phyloP scores from a whole-genome alignment of 1,284 basidiomycete species.

The Rhodotorula sp. region DNA sequence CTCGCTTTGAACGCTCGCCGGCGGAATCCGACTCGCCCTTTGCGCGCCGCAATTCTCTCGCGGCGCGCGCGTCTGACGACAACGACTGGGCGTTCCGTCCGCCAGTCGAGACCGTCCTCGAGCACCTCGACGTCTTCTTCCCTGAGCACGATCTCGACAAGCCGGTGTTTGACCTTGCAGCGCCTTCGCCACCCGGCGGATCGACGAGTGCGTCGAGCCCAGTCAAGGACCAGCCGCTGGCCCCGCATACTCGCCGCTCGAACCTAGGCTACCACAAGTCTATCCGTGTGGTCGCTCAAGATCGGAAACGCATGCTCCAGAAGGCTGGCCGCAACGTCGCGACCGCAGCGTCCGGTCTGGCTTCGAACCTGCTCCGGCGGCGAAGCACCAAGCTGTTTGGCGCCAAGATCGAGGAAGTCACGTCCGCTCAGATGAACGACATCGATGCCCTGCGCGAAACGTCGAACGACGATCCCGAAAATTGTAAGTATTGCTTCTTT shows the following conservation, averaged over 20 bases:
- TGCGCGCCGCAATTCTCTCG: constrained; percentile 36
- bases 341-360: constrained; percentile 50
- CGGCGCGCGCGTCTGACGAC: constrained; percentile 31
- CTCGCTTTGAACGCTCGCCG: neutral
- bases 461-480: constrained; percentile 45
- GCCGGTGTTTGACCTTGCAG: constrained; percentile 79
- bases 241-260: constrained; percentile 4
- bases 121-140: constrained; percentile 92
- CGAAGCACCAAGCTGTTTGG: constrained; percentile 96
- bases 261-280: constrained; percentile 70
- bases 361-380: constrained; percentile 60
- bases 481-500: constrained; percentile 39
- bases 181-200: constrained; percentile 65
- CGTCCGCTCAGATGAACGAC: constrained; percentile 58
- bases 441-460: constrained; percentile 47
- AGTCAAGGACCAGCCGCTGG: constrained; percentile 24
- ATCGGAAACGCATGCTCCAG: constrained; percentile 49
- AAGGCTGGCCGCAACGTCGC: constrained; percentile 53
- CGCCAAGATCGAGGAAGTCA: constrained; percentile 88
- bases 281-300: constrained; percentile 84
- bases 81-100: constrained; percentile 67
- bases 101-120: constrained; percentile 88
- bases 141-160: constrained; percentile 94
- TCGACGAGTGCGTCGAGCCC: constrained; percentile 42
- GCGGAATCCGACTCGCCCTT: constrained; percentile 10